Evolutionary conservation across 2,329 filamentous ascomycete species (phyloP).

Genomic region (Raffaelea arxii): DNA sequence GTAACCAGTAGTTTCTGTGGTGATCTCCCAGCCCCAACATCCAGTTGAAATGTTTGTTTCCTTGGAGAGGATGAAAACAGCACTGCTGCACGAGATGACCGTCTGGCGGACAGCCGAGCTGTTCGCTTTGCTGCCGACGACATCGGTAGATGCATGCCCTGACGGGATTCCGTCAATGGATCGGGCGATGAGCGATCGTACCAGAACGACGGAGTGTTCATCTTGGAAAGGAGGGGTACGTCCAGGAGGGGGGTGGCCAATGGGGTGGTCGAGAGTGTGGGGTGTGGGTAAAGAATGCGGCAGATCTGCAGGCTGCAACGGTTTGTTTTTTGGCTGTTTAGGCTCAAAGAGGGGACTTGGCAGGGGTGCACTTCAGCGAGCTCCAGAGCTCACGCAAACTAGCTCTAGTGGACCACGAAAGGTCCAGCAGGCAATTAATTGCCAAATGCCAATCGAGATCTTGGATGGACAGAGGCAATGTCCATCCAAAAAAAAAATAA

Average conservation of each 20-base stretch:
- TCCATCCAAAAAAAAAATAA: too few relatives aligned
- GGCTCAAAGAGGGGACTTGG: not conserved
- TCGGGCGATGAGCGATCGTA: slow-evolving; percentile 39
- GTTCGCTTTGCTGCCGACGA: slow-evolving; percentile 24
- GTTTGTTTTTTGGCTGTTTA: not conserved
- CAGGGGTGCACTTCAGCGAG: too few relatives aligned
- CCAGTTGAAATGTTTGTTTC: slow-evolving; percentile 48
- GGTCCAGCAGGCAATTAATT: too few relatives aligned
- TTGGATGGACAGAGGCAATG: too few relatives aligned
- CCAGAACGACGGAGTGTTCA: slow-evolving; percentile 10
- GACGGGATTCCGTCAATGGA: slow-evolving; percentile 33
- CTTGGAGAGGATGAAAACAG: slow-evolving; percentile 33
- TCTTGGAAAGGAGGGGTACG: not conserved
- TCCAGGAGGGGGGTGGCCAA: not conserved
- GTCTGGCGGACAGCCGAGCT: slow-evolving; percentile 35
- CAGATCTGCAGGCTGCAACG: not conserved
- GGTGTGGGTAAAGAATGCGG: not conserved
- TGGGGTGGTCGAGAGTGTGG: not conserved
- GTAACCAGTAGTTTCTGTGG: slow-evolving; percentile 46
- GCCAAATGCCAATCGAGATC: too few relatives aligned
- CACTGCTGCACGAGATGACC: slow-evolving; percentile 21
- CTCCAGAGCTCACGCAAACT: too few relatives aligned
- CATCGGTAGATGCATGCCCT: slow-evolving; percentile 4
- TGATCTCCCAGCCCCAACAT: slow-evolving; percentile 38
- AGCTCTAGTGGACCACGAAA: too few relatives aligned